Evolutionary conservation across 2,329 filamentous ascomycete species (phyloP).

Genomic region (Acephala macrosclerotiorum): DNA sequence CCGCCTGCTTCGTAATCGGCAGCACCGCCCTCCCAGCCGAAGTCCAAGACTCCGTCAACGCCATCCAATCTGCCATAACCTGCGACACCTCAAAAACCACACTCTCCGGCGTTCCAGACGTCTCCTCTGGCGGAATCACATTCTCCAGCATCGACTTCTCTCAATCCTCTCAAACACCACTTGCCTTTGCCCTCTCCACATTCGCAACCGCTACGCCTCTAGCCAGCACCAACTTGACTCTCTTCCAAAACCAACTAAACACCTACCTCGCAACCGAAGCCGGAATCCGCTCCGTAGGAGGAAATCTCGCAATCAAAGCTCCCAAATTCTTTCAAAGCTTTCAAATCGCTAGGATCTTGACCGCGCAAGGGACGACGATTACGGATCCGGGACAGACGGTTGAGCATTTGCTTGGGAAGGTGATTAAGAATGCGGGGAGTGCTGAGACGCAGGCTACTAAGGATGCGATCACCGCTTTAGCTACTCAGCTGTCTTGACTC

Average conservation of each 20-base stretch:
- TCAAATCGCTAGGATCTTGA: slow-evolving; percentile 65
- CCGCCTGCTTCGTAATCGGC: slow-evolving; percentile 63
- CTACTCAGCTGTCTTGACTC: slow-evolving; percentile 31
- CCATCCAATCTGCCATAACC: slow-evolving; percentile 54
- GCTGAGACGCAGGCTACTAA: slow-evolving; percentile 49
- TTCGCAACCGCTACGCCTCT: slow-evolving; percentile 61
- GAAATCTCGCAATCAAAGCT: slow-evolving; percentile 63
- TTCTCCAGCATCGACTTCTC: slow-evolving; percentile 66
- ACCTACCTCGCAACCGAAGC: slow-evolving; percentile 67
- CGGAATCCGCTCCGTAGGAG: slow-evolving; percentile 60
- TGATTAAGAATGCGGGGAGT: slow-evolving; percentile 57
- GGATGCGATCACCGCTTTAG: slow-evolving; percentile 56
- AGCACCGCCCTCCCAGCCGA: slow-evolving; percentile 58
- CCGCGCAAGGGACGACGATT: slow-evolving; percentile 63
- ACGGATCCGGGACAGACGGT: slow-evolving; percentile 59
- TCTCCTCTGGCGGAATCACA: slow-evolving; percentile 55
- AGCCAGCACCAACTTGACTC: slow-evolving; percentile 55
- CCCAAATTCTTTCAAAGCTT: slow-evolving; percentile 70
- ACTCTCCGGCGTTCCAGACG: slow-evolving; percentile 58
- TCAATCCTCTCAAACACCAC: slow-evolving; percentile 53
- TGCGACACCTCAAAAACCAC: slow-evolving; percentile 57
- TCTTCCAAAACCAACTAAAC: slow-evolving; percentile 61
- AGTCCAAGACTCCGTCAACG: slow-evolving; percentile 51
- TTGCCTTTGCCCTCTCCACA: slow-evolving; percentile 59
- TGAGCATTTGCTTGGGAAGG: slow-evolving; percentile 64